A percentile compares a stretch with the other conserved stretches of the same genome.
These are phyloP conservation scores for Phytophthora hibernalis DNA, from an alignment of 352 stramenopile genomes.

Conservation along the genomic window DNA sequence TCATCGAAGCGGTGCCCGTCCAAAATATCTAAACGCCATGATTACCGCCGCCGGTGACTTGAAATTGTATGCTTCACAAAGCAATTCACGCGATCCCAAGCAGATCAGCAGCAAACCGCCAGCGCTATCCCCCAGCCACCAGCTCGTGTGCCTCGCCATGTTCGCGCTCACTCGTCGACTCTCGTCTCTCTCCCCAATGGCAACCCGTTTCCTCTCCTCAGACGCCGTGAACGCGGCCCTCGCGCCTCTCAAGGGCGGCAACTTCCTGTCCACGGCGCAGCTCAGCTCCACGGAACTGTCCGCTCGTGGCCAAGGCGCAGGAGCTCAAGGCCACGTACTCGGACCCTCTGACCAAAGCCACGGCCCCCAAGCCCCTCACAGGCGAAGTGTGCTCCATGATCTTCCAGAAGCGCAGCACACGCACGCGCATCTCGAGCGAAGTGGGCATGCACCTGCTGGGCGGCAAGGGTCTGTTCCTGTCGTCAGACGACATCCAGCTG, in stretches of 20 bases:
- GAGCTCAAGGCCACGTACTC: conserved; percentile 78
- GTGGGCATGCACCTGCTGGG: conserved; percentile 97
- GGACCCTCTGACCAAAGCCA: conserved; percentile 56
- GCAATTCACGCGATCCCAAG: conserved; percentile 5
- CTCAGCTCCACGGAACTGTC: conserved; percentile 58
- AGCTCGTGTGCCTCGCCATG: conserved; percentile 18
- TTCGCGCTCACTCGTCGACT: conserved; percentile 36
- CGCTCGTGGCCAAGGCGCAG: conserved; percentile 69
- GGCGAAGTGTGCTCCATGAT: conserved; percentile 93
- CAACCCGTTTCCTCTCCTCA: conserved; percentile 19
- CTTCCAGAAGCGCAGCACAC: conserved; percentile 94
- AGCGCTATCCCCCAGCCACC: background rate
- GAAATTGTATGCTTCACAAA: conserved; percentile 9
- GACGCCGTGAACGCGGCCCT: conserved; percentile 40
- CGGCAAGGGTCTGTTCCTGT: conserved; percentile 97
- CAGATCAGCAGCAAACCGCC: conserved; percentile 1
- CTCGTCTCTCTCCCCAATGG: conserved; percentile 11
- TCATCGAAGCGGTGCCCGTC: background rate
- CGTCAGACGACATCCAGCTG: conserved; percentile 97
- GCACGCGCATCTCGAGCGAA: conserved; percentile 94
- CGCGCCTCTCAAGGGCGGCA: conserved; percentile 62
- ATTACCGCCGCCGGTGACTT: background rate
- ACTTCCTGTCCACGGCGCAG: conserved; percentile 79
- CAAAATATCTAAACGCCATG: background rate
- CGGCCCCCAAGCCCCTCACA: conserved; percentile 65